Conservation (phyloP, 768 basidiomycete species). For the Leccinum imitatum region DNA sequence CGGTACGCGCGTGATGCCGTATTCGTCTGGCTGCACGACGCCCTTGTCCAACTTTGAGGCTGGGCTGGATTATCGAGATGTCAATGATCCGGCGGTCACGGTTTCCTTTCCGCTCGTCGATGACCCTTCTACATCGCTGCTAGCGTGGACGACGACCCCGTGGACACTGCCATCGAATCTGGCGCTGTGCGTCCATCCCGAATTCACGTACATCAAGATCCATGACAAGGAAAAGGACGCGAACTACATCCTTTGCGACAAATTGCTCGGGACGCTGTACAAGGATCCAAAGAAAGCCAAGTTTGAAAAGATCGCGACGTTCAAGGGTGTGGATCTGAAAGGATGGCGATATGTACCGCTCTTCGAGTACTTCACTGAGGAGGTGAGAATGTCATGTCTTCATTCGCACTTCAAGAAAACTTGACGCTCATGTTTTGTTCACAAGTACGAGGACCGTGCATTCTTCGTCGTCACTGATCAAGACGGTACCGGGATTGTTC, state of each 20-base stretch:
- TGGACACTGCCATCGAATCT: constrained; percentile 98
- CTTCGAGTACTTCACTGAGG: constrained; percentile 95
- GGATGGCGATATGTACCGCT: constrained; percentile 94
- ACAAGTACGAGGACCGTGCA: constrained; percentile 84
- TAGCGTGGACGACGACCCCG: constrained; percentile 99
- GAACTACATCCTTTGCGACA: constrained; percentile 92
- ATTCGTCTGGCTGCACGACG: constrained; percentile 94
- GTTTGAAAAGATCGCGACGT: constrained; percentile 86
- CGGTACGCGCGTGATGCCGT: constrained; percentile 95
- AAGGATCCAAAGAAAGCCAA: constrained; percentile 98
- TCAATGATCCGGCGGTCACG: constrained; percentile 93
- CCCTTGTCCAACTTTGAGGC: constrained; percentile 98
- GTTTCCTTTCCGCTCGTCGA: constrained; percentile 92
- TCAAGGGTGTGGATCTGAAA: constrained; percentile 90
- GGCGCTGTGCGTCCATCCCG: constrained; percentile 93
- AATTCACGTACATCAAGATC: constrained; percentile 95
- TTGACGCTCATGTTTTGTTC: not conserved
- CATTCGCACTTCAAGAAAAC: not conserved
- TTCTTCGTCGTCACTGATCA: constrained; percentile 87
- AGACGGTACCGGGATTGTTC: constrained; percentile 97
- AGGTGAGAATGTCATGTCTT: constrained; percentile 55
- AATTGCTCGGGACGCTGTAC: constrained; percentile 82
- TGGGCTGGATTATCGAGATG: constrained; percentile 86
- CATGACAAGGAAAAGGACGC: constrained; percentile 82
- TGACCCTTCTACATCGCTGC: constrained; percentile 82